These are phyloP conservation scores for Zelonia costaricensis DNA, from an alignment of 208 protist species.

Conservation along the genomic window DNA sequence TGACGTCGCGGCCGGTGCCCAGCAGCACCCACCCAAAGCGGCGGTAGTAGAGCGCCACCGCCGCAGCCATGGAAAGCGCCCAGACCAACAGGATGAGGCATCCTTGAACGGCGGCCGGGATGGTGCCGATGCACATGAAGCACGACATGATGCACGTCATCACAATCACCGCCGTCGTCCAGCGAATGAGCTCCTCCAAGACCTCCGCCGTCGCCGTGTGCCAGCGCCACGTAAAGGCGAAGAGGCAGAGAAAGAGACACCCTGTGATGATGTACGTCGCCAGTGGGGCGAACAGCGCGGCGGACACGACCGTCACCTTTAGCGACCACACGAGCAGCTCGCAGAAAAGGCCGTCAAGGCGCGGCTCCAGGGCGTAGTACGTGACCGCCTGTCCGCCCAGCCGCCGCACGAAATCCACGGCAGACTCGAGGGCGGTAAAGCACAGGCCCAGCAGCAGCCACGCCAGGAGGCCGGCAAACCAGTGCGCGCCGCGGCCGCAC, in stretches of 20 bases:
- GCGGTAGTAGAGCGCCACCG: conserved; percentile 9
- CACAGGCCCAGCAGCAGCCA: conserved; percentile 9
- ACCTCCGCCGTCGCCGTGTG: conserved; percentile 17
- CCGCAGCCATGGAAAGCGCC: conserved; percentile 9
- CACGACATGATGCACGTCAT: conserved; percentile 5
- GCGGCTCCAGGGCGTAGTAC: conserved; percentile 33
- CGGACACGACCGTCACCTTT: conserved; percentile 20
- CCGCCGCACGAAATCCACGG: conserved; percentile 11
- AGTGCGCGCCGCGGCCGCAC: conserved; percentile 19
- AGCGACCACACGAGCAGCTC: conserved; percentile 29
- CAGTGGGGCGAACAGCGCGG: conserved; percentile 6
- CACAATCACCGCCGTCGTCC: conserved; percentile 10
- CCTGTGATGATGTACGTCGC: conserved; percentile 5
- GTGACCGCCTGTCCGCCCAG: conserved; percentile 6
- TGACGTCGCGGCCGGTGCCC: conserved; percentile 21
- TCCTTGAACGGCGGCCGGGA: conserved; percentile 4
- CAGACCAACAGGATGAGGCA: conserved; percentile 17
- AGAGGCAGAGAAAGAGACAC: conserved; percentile 10
- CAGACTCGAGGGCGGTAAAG: conserved; percentile 20
- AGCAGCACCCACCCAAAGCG: conserved; percentile 28
- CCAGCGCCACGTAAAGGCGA: conserved; percentile 2
- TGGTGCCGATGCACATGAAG: conserved; percentile 12
- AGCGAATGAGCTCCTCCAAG: conserved; percentile 22
- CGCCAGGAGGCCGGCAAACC: conserved; percentile 2
- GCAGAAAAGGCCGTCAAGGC: conserved; percentile 22